Base-by-base conservation (phyloP, 139 green algal species). In the Zygnema cylindricum region DNA sequence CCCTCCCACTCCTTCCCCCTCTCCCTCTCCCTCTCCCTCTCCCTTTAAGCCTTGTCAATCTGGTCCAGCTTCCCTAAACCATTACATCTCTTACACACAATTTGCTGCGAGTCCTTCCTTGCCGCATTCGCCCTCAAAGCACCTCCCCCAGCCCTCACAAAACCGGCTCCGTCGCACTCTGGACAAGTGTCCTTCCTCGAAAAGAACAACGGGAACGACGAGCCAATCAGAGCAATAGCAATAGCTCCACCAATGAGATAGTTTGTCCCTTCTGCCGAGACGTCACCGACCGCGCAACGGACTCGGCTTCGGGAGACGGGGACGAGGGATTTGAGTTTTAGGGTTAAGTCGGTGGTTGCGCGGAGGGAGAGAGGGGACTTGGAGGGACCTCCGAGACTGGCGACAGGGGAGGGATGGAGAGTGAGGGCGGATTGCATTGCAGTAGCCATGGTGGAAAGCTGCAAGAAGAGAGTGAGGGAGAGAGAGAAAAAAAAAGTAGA, bases 121-220 rank as follows among this genome's bases (percentile, higher is more conserved):
- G 85, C 85, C 63, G 36, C 71, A 1, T 69, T 89, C 63, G 88
- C 86, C 81, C 81, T 94, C 49, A 99, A 86, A 87, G 99, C 98
- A 91, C 99, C 97, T 85, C 99, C 96, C 41, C 97, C 94, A 21
- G 97, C 99, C 16, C 97, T 93, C 90, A 98, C 96, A 0, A 90
- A 86, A 90, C 99, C 99, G n/a, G 99, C 92, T 86, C 96, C 95
- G 84, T 98, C 96, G 55, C 97, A 94, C 94, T 99, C 99, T 99
- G 30, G 99, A 86, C 87, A 99, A 96, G 91, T 98, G 93, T 90
- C 98, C 96, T 86, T 99, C 98, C 83, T 99, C 96, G 78, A 98
- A 98, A 73, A 99, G 95, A 90, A 55, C 38, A 87, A 23, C 36
- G 85, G 85, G 85, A 90, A 88, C 23, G 85, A 76, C 49, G 57